Evolutionary conservation across 148 eudicot genomes (phyloP).

Genomic region (Rhododendron ferrugineum): DNA sequence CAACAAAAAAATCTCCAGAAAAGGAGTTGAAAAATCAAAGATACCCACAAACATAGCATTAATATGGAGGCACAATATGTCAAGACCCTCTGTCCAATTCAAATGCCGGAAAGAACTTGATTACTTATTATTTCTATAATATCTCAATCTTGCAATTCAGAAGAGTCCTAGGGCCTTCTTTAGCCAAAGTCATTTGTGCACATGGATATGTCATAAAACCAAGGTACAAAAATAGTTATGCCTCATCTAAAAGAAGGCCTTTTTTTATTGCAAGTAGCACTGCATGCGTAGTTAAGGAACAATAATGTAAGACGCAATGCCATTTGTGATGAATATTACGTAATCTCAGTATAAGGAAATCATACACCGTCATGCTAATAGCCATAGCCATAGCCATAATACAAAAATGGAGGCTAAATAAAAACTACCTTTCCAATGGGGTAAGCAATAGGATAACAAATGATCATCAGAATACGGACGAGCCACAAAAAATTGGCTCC

Average conservation of each 20-base stretch:
- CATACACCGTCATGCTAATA: neutral
- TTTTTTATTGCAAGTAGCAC: neutral
- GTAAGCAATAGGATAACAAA: constrained; percentile 85
- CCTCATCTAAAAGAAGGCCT: neutral
- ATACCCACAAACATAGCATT: neutral
- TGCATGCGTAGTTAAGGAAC: neutral
- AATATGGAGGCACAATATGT: neutral
- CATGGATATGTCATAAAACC: neutral
- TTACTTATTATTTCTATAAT: neutral
- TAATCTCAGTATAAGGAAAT: neutral
- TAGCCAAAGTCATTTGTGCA: neutral
- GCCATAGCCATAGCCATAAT: neutral
- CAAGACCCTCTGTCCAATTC: neutral
- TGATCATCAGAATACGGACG: constrained; percentile 72
- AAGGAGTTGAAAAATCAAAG: neutral
- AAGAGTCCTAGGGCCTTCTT: neutral
- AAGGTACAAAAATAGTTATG: neutral
- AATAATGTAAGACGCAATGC: neutral
- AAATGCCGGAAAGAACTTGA: neutral
- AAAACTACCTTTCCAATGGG: constrained; percentile 79
- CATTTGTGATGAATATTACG: neutral
- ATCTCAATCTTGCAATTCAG: neutral
- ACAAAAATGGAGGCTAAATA: neutral
- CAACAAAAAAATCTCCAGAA: neutral
- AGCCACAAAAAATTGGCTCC: constrained; percentile 90